A percentile compares a stretch with the other conserved stretches of the same genome.
phyloP scores from a whole-genome alignment of 129 eudicot species.

The Flaveria bidentis region DNA sequence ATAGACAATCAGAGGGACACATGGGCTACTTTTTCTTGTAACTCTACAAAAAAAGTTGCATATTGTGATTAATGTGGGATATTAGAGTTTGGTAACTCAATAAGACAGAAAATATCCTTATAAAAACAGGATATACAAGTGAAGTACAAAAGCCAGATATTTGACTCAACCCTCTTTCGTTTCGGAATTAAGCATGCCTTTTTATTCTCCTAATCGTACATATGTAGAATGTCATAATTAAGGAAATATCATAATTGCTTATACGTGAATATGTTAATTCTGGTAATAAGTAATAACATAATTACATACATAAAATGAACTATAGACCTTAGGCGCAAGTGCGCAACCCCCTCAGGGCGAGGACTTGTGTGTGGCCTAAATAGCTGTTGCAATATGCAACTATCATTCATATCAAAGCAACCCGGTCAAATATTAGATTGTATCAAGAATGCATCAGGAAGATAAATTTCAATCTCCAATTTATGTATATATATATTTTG shows the following conservation, averaged over 20 bases:
- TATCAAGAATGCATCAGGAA: not conserved
- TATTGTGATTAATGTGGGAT: not conserved
- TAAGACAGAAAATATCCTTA: not conserved
- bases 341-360: not conserved
- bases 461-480: not conserved
- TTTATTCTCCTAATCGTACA: not conserved
- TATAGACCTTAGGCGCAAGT: not conserved
- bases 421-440: not conserved
- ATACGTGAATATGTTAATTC: not conserved
- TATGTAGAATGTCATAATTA: not conserved
- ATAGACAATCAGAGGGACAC: not conserved
- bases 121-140: not conserved
- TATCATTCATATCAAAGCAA: not conserved
- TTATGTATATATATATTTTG: not conserved
- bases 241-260: slow-evolving; percentile 5
- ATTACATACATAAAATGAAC: not conserved
- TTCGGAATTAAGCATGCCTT: not conserved
- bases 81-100: not conserved
- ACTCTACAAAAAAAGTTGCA: not conserved
- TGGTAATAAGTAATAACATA: not conserved
- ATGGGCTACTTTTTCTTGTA: not conserved
- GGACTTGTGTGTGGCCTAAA: not conserved
- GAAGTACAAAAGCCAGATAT: not conserved
- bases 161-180: not conserved
- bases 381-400: not conserved